Base-by-base conservation (phyloP, 2,329 filamentous ascomycete genomes). In the Stemphylium lycopersici region DNA sequence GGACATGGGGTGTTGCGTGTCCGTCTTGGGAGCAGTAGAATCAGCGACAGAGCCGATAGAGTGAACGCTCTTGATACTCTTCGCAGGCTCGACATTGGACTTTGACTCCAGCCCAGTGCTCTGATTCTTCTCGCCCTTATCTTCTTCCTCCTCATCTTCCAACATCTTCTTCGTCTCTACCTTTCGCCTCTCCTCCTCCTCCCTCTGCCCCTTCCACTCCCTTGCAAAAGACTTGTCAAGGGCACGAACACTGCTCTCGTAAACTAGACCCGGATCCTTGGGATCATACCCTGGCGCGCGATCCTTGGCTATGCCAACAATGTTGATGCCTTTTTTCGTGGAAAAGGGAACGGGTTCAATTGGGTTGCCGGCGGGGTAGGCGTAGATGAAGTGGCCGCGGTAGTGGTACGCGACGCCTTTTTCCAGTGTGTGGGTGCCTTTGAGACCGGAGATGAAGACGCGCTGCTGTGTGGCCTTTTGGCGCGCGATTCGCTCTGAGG, bases 311-410 rank as follows among this genome's bases (percentile, higher is more conserved):
- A 57, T 34, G 2, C 65, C 63, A 1, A 57, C 47, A 4, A 70
- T 39, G 4, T 44, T 55, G n/a, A 67, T 56, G 0, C 63, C 62
- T 6, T 57, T 58, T n/a, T 62, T 61, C 1, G 58, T 69, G 0
- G 62, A 46, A 41, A 58, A 71, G 0, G 58, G 54, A 2, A 66
- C 29, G 0, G 67, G 68, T 38, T 68, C 59, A 18, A 72, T 54
- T 0, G 69, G 59, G 12, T 57, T 65, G 4, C 58, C 52, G 0
- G 33, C 43, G 0, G 55, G 58, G 10, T 20, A 57, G 1, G 59
- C 57, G 42, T 72, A 73, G 11, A 73, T 26, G 41, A 65, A 66
- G 41, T 72, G 69, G 2, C 71, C 70, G 8, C 71, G 68, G 46
- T 68, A 70, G 43, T 61, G 66, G 52, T 72, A 73, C 2, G 68